These are phyloP conservation scores for Fusarium hainanense DNA, from an alignment of 2,329 filamentous ascomycete genomes.

Conservation along the genomic window DNA sequence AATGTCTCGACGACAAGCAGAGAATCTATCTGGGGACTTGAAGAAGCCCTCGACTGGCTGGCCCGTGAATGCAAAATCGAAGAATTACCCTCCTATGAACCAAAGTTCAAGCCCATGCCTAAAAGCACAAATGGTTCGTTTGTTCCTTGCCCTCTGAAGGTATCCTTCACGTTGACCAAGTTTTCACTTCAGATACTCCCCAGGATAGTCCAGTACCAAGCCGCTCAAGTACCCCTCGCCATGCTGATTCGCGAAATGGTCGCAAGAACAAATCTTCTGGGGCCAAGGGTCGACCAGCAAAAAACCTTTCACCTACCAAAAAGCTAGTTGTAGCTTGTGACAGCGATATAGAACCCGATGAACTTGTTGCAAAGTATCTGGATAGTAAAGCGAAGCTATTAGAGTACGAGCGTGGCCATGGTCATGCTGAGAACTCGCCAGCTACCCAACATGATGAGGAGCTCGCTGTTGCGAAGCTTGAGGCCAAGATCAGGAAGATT, in stretches of 20 bases:
- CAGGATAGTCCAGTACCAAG: constrained; percentile 62
- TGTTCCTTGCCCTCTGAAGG: neutral
- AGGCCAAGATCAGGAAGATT: constrained; percentile 79
- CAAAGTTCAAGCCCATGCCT: constrained; percentile 48
- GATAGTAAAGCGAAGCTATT: constrained; percentile 77
- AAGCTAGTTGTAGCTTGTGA: constrained; percentile 65
- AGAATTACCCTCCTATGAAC: constrained; percentile 78
- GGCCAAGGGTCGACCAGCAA: constrained; percentile 40
- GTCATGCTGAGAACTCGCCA: constrained; percentile 32
- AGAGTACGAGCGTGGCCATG: constrained; percentile 61
- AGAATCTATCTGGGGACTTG: constrained; percentile 83
- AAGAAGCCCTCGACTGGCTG: constrained; percentile 90
- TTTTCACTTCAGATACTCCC: constrained; percentile 56
- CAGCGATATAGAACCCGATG: constrained; percentile 79
- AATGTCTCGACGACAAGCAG: constrained; percentile 67
- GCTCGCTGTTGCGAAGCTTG: constrained; percentile 70
- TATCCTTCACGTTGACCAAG: constrained; percentile 16
- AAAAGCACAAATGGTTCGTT: constrained; percentile 53
- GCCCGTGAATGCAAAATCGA: constrained; percentile 77
- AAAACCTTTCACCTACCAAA: constrained; percentile 50
- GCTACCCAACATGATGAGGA: constrained; percentile 45
- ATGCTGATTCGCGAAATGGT: constrained; percentile 44
- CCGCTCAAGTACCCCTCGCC: constrained; percentile 61
- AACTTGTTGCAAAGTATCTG: constrained; percentile 80
- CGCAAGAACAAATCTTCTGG: constrained; percentile 52